Evolutionary conservation across 495 filamentous ascomycete species (phyloP).

Genomic region (Wilcoxina mikolae): DNA sequence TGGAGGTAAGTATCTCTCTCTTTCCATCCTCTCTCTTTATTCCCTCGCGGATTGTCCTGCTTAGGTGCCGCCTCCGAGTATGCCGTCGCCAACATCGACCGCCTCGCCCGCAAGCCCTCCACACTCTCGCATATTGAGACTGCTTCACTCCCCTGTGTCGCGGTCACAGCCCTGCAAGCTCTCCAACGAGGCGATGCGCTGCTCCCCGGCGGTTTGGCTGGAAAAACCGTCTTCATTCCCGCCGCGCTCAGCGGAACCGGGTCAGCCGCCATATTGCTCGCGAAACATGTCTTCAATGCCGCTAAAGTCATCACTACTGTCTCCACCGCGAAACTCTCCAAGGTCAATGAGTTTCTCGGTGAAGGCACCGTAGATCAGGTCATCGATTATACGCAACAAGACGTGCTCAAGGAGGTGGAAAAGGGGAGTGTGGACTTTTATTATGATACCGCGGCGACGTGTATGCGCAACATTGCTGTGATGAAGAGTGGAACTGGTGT

Average conservation of each 20-base stretch:
- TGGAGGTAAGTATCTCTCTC: background rate
- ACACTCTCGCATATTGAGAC: constrained; percentile 28
- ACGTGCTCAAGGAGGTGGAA: constrained; percentile 33
- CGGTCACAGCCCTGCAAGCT: constrained; percentile 34
- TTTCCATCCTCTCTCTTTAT: background rate
- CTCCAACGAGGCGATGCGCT: constrained; percentile 31
- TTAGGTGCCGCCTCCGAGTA: constrained; percentile 32
- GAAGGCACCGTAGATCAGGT: constrained; percentile 13
- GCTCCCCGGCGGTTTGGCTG: constrained; percentile 28
- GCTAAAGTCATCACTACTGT: constrained; percentile 40
- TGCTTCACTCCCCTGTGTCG: constrained; percentile 30
- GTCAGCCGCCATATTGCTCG: constrained; percentile 37
- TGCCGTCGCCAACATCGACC: constrained; percentile 23
- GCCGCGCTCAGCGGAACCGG: constrained; percentile 40
- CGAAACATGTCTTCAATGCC: constrained; percentile 40
- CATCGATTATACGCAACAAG: constrained; percentile 38
- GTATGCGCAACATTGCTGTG: constrained; percentile 27
- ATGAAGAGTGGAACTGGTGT: background rate
- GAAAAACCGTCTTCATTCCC: constrained; percentile 43
- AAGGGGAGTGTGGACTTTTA: constrained; percentile 39
- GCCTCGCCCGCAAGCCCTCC: constrained; percentile 32
- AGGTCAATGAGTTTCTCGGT: background rate
- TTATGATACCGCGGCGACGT: constrained; percentile 36
- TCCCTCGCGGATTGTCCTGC: constrained; percentile 25
- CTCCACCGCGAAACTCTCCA: constrained; percentile 36